Percentiles rank a stretch among this genome's conserved stretches.
Conservation (phyloP, 2,329 filamentous ascomycete genomes). For the Simplicillium sp. region DNA sequence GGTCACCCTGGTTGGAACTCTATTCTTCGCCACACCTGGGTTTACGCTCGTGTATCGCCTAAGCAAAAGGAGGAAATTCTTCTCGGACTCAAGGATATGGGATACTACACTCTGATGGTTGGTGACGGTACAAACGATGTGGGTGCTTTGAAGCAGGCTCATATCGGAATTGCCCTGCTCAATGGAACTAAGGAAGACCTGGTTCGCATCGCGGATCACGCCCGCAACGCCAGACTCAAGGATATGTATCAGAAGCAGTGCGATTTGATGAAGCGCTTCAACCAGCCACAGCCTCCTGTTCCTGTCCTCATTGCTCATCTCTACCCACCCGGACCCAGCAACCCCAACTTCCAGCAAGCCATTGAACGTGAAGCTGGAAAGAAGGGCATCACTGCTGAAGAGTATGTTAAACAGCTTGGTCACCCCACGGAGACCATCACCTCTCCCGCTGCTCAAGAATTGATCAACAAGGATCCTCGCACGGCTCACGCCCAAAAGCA, state of each 20-base stretch:
- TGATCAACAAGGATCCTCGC: slow-evolving; percentile 29
- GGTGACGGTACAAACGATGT: slow-evolving; percentile 98
- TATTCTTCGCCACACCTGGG: slow-evolving; percentile 85
- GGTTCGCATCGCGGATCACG: slow-evolving; percentile 83
- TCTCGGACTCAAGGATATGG: slow-evolving; percentile 90
- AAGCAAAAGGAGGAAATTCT: slow-evolving; percentile 99
- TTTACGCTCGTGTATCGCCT: slow-evolving; percentile 94
- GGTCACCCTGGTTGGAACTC: slow-evolving; percentile 66
- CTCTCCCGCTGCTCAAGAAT: slow-evolving; percentile 54
- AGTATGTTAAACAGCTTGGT: slow-evolving; percentile 44
- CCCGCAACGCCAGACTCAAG: slow-evolving; percentile 94
- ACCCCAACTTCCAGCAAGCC: slow-evolving; percentile 91
- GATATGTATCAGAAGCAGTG: slow-evolving; percentile 97
- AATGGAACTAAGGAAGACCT: slow-evolving; percentile 92
- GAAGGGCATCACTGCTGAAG: slow-evolving; percentile 59
- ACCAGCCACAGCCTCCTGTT: slow-evolving; percentile 84
- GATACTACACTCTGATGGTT: slow-evolving; percentile 97
- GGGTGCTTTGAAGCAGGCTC: slow-evolving; percentile 93
- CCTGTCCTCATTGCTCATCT: slow-evolving; percentile 88
- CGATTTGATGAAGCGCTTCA: slow-evolving; percentile 86
- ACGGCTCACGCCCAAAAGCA: slow-evolving; percentile 56
- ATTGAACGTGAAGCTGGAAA: slow-evolving; percentile 75
- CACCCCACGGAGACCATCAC: slow-evolving; percentile 53
- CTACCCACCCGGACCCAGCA: slow-evolving; percentile 80
- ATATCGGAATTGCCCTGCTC: slow-evolving; percentile 90